Evolutionary conservation across 345 rosid species (phyloP).

Genomic region (Toxicodendron radicans): DNA sequence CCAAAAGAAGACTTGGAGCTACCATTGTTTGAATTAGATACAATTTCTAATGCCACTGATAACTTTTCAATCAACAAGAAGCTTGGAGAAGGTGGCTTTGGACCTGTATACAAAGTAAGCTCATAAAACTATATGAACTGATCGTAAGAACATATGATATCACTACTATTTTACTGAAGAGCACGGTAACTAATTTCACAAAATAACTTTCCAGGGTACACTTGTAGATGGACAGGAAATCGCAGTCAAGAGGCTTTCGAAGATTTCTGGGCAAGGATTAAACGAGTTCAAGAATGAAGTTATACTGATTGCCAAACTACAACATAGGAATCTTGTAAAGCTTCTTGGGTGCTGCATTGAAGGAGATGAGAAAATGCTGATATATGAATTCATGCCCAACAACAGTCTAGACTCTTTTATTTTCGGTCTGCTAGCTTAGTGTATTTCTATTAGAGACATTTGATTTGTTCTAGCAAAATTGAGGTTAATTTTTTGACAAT

Average conservation of each 20-base stretch:
- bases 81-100: conserved; percentile 49
- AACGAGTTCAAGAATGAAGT: conserved; percentile 51
- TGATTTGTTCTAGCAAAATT: too few species aligned
- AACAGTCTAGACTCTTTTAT: conserved; percentile 31
- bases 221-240: conserved; percentile 43
- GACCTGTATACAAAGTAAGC: conserved; percentile 33
- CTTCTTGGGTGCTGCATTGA: conserved; percentile 40
- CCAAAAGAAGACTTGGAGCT: conserved; percentile 17
- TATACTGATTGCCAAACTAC: conserved; percentile 45
- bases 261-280: conserved; percentile 44
- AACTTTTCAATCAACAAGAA: conserved; percentile 36
- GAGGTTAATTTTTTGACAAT: too few species aligned
- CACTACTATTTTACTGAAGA: not conserved
- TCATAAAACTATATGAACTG: not conserved
- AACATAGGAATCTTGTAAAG: conserved; percentile 49
- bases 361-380: conserved; percentile 31
- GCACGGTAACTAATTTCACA: not conserved
- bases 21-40: conserved; percentile 14
- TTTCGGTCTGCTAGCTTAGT: conserved; percentile 16
- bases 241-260: conserved; percentile 51
- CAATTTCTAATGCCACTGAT: conserved; percentile 26
- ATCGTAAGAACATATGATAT: not conserved
- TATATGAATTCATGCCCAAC: conserved; percentile 40
- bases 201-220: conserved; percentile 31
- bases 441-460: conserved; percentile 7